Evolutionary conservation across 129 eudicot species (phyloP).

Genomic region (Flaveria trinervia): DNA sequence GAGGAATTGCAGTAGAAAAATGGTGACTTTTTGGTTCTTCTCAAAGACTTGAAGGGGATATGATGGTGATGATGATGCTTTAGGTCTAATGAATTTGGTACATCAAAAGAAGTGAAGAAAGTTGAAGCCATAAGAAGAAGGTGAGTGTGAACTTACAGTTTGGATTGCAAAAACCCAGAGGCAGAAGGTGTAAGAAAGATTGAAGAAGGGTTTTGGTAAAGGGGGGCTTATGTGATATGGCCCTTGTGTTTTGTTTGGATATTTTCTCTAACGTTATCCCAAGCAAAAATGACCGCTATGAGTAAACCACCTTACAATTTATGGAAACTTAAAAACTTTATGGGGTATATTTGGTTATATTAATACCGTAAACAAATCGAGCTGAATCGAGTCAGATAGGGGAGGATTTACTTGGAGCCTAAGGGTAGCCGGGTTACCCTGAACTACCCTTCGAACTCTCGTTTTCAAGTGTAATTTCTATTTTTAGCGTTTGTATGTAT

Average conservation of each 20-base stretch:
- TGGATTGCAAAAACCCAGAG: slow-evolving; percentile 27
- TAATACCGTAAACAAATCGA: no score
- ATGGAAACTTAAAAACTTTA: no score
- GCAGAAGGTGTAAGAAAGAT: slow-evolving; percentile 29
- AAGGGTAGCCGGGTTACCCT: no score
- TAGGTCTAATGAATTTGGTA: slow-evolving; percentile 39
- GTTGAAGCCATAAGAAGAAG: slow-evolving; percentile 48
- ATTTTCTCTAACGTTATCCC: slow-evolving; percentile 37
- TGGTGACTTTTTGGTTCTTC: slow-evolving; percentile 29
- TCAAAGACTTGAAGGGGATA: slow-evolving; percentile 25
- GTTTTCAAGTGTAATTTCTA: no score
- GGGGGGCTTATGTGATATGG: slow-evolving; percentile 14
- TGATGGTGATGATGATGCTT: slow-evolving; percentile 36
- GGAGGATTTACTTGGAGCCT: no score
- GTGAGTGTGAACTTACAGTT: slow-evolving; percentile 20
- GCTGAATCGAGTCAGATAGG: no score
- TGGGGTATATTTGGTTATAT: no score
- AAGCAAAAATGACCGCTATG: slow-evolving; percentile 5
- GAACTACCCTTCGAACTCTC: no score
- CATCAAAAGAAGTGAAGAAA: slow-evolving; percentile 48
- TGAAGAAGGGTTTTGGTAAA: slow-evolving; percentile 29
- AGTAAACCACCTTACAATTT: slow-evolving; percentile 1
- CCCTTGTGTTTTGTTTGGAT: slow-evolving; percentile 38
- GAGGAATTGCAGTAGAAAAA: slow-evolving; percentile 47
- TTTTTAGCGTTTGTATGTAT: no score